Evolutionary conservation across 2,329 filamentous ascomycete genomes (phyloP).

Genomic region (Cytospora leucostoma): DNA sequence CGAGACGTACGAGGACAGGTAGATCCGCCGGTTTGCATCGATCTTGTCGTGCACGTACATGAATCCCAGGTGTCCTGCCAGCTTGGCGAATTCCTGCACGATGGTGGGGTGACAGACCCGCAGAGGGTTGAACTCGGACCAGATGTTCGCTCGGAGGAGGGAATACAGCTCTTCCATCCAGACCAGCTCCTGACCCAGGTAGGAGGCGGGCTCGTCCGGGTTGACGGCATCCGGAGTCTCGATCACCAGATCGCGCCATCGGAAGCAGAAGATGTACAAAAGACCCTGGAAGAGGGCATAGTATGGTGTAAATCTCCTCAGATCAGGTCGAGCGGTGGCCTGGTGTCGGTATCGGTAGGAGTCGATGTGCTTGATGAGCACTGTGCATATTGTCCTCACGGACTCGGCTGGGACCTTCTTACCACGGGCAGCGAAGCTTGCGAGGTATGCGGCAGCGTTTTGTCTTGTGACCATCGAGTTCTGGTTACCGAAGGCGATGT

Average conservation of each 20-base stretch:
- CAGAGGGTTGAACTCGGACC: constrained; percentile 88
- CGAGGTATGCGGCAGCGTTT: constrained; percentile 86
- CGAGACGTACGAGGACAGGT: constrained; percentile 70
- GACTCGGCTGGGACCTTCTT: constrained; percentile 74
- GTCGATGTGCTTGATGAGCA: constrained; percentile 77
- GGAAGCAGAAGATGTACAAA: constrained; percentile 95
- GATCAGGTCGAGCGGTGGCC: constrained; percentile 75
- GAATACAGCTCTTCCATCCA: constrained; percentile 78
- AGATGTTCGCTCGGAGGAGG: constrained; percentile 74
- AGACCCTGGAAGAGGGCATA: constrained; percentile 88
- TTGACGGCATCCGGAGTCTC: constrained; percentile 61
- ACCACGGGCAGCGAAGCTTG: constrained; percentile 90
- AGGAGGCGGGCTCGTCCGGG: constrained; percentile 61
- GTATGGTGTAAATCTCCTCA: constrained; percentile 79
- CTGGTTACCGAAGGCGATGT: constrained; percentile 69
- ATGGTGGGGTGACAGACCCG: constrained; percentile 92
- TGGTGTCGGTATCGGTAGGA: constrained; percentile 73
- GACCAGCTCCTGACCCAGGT: constrained; percentile 69
- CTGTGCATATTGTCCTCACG: constrained; percentile 79
- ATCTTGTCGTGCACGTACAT: constrained; percentile 87
- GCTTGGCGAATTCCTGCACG: constrained; percentile 86
- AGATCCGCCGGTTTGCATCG: constrained; percentile 88
- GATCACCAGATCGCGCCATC: constrained; percentile 86
- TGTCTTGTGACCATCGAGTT: constrained; percentile 75
- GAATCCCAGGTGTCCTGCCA: constrained; percentile 82